Base-by-base conservation (phyloP, 2,329 filamentous ascomycete genomes). In the Colletotrichum higginsianum region DNA sequence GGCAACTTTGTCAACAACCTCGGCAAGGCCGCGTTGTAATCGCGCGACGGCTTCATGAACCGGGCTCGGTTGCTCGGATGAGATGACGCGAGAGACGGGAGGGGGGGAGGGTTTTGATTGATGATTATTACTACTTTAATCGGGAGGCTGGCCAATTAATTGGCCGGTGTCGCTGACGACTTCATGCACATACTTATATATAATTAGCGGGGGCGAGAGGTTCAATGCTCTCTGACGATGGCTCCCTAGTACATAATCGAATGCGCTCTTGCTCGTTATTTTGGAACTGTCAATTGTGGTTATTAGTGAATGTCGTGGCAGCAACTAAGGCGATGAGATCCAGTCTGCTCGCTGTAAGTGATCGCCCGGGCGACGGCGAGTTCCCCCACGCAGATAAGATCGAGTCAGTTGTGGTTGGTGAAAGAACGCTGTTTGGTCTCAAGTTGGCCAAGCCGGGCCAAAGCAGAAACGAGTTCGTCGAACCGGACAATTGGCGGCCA, bases 1-100 rank as follows among this genome's bases (percentile, higher is more conserved):
- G 60, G 35, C 52, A 74, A 71, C 68, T 74, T 74, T 44, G 30
- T 35, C 42, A 57, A 46, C 64, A 74, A 74, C 62, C 71, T 74
- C 12, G 71, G 50, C 47, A 64, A 72, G 44, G 73, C 73, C 12
- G 71, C 64, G 16, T 47, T 73, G 38, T 74, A 65, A 44, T 35
- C 8, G 12, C 7, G 3, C 5, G 0, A 18, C 15, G 18, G 4
- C 23, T 38, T 4, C 2, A 12, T 4, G n/a, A 3, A n/a, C 35
- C n/a, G n/a, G 21, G 26, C 15, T 18, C 6, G 40, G n/a, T 5
- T 26, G 50, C 46, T 18, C 8, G 35, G 8, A 21, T 40, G 4
- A 11, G 21, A 38, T 38, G 1, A 15, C 21, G 57, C 3, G 56
- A 46, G 15, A 30, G 7, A 15, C 16, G 50, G 42, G 23, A 49